A percentile compares a stretch with the other conserved stretches of the same genome.
Evolutionary conservation across 257 asterid species (phyloP).

Genomic region (Solanum infundibuliforme): DNA sequence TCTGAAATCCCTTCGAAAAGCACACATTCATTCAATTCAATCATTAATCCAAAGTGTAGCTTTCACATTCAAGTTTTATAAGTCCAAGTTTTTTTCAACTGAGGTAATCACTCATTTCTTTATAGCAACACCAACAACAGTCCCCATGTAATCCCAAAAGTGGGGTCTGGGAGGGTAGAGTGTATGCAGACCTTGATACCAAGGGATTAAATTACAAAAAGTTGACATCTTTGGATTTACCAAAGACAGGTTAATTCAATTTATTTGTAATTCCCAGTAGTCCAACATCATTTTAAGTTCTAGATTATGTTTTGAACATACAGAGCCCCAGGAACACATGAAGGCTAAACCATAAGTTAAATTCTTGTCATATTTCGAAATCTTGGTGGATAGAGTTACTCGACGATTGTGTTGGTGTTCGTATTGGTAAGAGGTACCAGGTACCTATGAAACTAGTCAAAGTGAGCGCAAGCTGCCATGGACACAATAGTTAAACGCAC

Average conservation of each 20-base stretch:
- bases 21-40: background rate
- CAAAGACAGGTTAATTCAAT: background rate
- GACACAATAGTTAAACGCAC: background rate
- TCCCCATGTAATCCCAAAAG: background rate
- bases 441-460: background rate
- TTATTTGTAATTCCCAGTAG: background rate
- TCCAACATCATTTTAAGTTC: background rate
- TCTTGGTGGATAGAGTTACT: background rate
- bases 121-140: background rate
- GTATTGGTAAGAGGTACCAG: background rate
- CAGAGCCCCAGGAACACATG: background rate
- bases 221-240: background rate
- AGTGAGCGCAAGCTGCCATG: background rate
- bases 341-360: background rate
- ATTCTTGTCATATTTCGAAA: background rate
- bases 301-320: background rate
- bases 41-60: background rate
- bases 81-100: background rate
- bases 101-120: background rate
- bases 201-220: background rate
- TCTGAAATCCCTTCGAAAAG: background rate
- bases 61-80: background rate
- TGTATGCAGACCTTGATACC: background rate
- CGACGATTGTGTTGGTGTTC: background rate
- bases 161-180: background rate